Evolutionary conservation across 306 rosid genomes (phyloP), one percentile per base, ranked within the genome.

Genomic region (Senna tora): DNA sequence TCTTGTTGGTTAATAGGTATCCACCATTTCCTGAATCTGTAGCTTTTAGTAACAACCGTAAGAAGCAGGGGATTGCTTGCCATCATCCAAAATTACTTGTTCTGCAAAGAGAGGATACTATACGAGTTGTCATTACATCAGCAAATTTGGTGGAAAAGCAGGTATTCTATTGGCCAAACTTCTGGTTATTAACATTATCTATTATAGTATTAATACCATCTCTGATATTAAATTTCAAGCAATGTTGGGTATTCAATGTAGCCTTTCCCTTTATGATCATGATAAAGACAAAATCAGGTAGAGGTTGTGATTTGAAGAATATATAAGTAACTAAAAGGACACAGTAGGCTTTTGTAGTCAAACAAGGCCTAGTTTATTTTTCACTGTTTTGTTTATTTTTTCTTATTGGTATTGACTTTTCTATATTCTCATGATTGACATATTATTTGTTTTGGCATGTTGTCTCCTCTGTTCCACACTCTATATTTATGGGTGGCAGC

Each of bases 51-150:
- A 84, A 83, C 42, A 79, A 88, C 81, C 73, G 79, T 73, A 84
- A 84, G 82, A 84, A 64, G 80, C 90, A 68, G 14, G 96, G 93
- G 71, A 86, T 90, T 75, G 96, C 90, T 79, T 90, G 96, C 81
- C 96, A 90, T 86, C 96, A 90, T 66, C 93, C 96, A 12, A 90
- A 90, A 80, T 73, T 90, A 72, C 68, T 90, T 75, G 86, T 90
- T 79, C 38, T 88, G 62, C 91, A 86, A 78, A 84, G 96, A 67
- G 83, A 83, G 50, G 83, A 83, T 71, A 82, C 67, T 74, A 80
- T 90, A 59, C 87, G 96, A 61, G 86, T 90, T 83, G 80, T 90
- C 70, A 78, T 90, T 77, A 90, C 96, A 54, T 90, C 96, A 49
- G 92, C 93, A 73, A 90, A 90, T 88, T 84, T 90, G 79, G 93